Base-by-base conservation (phyloP, 352 stramenopile species). In the Pythium rhizo-oryzae region DNA sequence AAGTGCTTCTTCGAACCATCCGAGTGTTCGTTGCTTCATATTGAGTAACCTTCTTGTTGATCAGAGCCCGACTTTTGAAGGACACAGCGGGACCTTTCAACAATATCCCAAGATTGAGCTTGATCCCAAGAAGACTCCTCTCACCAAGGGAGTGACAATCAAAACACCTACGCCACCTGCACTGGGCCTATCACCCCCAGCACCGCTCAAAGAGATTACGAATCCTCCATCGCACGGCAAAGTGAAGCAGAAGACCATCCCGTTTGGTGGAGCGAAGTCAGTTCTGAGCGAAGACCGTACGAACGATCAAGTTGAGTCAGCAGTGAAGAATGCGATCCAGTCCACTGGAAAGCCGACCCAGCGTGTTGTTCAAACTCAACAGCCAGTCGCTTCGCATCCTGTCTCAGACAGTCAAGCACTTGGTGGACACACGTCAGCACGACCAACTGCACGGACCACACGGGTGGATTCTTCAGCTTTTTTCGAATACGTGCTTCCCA, bases 141-240 rank as follows among this genome's bases (percentile, higher is more conserved):
- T 90, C 1, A 54, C 77, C 2, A 85, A 85, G 57, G 80, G 82
- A 8, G 82, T 90, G 39, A 72, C 69, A 8, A 24, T 88, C 7
- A 79, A 78, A 50, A 43, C 41, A 25, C 30, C 56, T 0, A 21
- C 56, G n/a, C 4, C 30, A 52, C 24, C 43, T 6, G 8, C 33
- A 11, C 44, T 43, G 11, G 16, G 18, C 11, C 39, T n/a, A n/a
- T 44, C 21, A 24, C 18, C 39, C 21, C 30, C 55, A 7, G 28
- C 24, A n/a, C 16, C 35, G 7, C 28, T 60, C 43, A 59, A 67
- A 67, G 41, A 37, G 16, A 15, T 56, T 16, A 12, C 57, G 18
- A 25, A 25, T 21, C 41, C 35, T 18, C 44, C 7, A 16, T 47
- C 43, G 19, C n/a, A 61, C 4, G 19, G 16, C 9, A 62, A 62